phyloP scores from a whole-genome alignment of 1,139 yeast genomes.

The Diutina catenulata region DNA sequence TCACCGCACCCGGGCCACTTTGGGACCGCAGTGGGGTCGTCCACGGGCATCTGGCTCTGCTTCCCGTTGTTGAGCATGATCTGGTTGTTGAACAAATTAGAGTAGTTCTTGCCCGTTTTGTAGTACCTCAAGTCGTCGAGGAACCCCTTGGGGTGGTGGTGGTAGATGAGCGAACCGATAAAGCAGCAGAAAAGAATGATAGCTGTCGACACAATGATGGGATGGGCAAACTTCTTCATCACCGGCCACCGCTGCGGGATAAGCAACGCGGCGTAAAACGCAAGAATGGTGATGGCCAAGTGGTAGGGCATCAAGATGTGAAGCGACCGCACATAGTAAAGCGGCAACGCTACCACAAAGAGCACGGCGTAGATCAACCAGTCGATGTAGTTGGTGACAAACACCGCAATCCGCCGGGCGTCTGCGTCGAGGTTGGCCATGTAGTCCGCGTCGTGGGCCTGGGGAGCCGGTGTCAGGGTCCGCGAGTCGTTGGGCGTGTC shows the following conservation, averaged over 20 bases:
- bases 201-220: constrained; percentile 56
- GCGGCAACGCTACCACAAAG: constrained; percentile 43
- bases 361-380: constrained; percentile 38
- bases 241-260: constrained; percentile 37
- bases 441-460: neutral
- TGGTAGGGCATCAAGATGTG: constrained; percentile 54
- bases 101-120: constrained; percentile 59
- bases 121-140: constrained; percentile 40
- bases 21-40: constrained; percentile 20
- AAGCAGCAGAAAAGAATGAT: constrained; percentile 50
- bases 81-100: constrained; percentile 39
- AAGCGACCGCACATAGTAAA: constrained; percentile 33
- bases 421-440: neutral
- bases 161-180: constrained; percentile 44
- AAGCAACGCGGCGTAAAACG: constrained; percentile 40
- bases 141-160: constrained; percentile 31
- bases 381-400: constrained; percentile 38
- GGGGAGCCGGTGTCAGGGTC: too few relatives aligned
- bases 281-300: constrained; percentile 43
- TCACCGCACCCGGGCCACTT: constrained; percentile 79
- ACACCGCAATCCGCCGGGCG: constrained; percentile 20
- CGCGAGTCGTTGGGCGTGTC: too few relatives aligned
- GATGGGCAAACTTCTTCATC: constrained; percentile 48
- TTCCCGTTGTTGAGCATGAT: constrained; percentile 20
- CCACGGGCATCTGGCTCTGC: constrained; percentile 9